Conservation (phyloP, 768 basidiomycete genomes). For the Suillus occidentalis region DNA sequence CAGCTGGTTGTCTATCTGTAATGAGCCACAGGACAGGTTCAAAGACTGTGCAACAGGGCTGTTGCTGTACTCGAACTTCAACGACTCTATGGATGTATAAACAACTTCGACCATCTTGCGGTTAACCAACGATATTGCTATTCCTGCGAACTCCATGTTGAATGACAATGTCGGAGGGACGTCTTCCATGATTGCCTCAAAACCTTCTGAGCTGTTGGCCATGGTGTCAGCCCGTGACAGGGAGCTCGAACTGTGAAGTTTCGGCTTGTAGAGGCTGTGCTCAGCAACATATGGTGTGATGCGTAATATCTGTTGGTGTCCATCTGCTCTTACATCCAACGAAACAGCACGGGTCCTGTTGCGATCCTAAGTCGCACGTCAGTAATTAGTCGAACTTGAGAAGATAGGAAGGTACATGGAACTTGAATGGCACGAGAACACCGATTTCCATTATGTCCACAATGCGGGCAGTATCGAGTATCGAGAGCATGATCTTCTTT, state of each 20-base stretch:
- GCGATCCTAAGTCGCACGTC: slow-evolving; percentile 40
- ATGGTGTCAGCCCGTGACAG: slow-evolving; percentile 68
- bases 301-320: slow-evolving; percentile 77
- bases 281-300: slow-evolving; percentile 88
- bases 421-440: slow-evolving; percentile 84
- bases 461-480: slow-evolving; percentile 59
- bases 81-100: slow-evolving; percentile 74
- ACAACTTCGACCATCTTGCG: slow-evolving; percentile 85
- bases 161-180: slow-evolving; percentile 64
- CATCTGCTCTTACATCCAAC: slow-evolving; percentile 90
- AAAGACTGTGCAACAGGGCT: slow-evolving; percentile 79
- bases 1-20: slow-evolving; percentile 97
- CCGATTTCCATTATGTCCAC: slow-evolving; percentile 98
- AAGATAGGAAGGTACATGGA: slow-evolving; percentile 51
- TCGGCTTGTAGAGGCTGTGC: slow-evolving; percentile 84
- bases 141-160: slow-evolving; percentile 78
- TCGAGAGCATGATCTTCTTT: slow-evolving; percentile 71
- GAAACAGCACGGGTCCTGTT: slow-evolving; percentile 70
- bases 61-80: slow-evolving; percentile 84
- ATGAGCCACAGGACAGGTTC: slow-evolving; percentile 76
- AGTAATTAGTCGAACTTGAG: not conserved
- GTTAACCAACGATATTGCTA: slow-evolving; percentile 92
- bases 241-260: slow-evolving; percentile 44
- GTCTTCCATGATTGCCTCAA: slow-evolving; percentile 84
- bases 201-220: slow-evolving; percentile 68